Evolutionary conservation across 2,329 filamentous ascomycete species (phyloP).

Genomic region (Dothistroma pini): DNA sequence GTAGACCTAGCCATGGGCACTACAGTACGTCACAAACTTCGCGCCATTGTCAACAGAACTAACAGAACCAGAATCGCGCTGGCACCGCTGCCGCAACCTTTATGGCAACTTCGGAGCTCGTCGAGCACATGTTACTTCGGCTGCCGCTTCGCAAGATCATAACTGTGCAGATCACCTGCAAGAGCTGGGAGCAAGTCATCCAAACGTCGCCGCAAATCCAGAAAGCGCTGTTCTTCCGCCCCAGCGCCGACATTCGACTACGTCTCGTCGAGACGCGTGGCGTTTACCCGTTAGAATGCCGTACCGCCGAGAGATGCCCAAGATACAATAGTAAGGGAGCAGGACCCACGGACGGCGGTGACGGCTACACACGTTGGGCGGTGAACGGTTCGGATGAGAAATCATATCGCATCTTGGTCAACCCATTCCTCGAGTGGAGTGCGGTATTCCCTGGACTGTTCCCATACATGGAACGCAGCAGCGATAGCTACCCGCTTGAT

Average conservation of each 20-base stretch:
- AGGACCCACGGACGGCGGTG: neutral
- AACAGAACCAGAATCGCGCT: neutral
- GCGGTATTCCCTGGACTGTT: neutral
- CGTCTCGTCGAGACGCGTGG: neutral
- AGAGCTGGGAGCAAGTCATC: neutral
- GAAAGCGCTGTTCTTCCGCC: constrained; percentile 4
- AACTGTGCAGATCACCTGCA: constrained; percentile 3
- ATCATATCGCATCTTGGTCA: neutral
- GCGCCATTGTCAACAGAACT: neutral
- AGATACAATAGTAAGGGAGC: neutral
- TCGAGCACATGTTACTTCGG: constrained; percentile 7
- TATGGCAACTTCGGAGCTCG: neutral
- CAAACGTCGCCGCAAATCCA: constrained; percentile 1
- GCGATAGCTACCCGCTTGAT: neutral
- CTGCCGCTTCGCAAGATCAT: constrained; percentile 9
- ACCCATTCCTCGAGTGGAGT: neutral
- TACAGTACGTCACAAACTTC: neutral
- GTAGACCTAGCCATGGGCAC: neutral
- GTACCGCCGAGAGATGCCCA: neutral
- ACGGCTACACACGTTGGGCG: neutral
- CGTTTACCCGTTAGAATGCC: neutral
- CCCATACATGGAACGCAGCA: neutral
- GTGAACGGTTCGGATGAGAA: neutral
- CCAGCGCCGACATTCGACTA: neutral
- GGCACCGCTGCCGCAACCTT: neutral